phyloP scores from a whole-genome alignment of 106 monocot species.

The Platanthera zijinensis region DNA sequence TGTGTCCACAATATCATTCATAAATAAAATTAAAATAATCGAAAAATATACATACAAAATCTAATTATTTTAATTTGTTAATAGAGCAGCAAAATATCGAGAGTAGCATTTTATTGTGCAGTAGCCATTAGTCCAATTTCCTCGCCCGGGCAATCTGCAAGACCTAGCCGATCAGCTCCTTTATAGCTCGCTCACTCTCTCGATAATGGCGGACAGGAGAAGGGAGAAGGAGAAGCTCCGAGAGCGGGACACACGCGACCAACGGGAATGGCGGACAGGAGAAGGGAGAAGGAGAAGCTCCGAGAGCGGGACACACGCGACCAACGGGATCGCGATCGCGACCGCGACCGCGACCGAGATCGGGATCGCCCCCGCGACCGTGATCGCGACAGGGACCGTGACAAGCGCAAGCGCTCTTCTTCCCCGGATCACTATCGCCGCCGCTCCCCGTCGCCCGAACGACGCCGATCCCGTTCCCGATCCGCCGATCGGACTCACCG shows the following conservation, averaged over 20 bases:
- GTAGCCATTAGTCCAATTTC: too few species aligned
- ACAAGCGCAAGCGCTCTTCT: slow-evolving; percentile 41
- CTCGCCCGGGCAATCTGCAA: too few species aligned
- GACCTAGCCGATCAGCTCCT: too few species aligned
- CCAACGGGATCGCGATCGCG: slow-evolving; percentile 39
- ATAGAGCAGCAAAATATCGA: too few species aligned
- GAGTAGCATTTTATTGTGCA: too few species aligned
- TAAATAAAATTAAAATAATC: too few species aligned
- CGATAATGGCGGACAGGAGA: slow-evolving; percentile 2
- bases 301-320: slow-evolving; percentile 18
- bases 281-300: slow-evolving; percentile 30
- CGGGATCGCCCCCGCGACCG: slow-evolving; percentile 38
- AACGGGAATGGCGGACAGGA: slow-evolving; percentile 21
- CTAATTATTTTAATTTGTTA: too few species aligned
- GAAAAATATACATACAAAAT: too few species aligned
- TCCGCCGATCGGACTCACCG: slow-evolving; percentile 28
- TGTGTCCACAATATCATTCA: too few species aligned
- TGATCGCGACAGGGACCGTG: slow-evolving; percentile 20
- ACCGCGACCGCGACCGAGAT: slow-evolving; percentile 29
- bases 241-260: slow-evolving; percentile 16
- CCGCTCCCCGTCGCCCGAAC: slow-evolving; percentile 7
- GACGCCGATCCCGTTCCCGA: slow-evolving; percentile 26
- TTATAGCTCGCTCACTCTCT: too few species aligned
- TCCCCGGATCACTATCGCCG: slow-evolving; percentile 22
- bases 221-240: slow-evolving; percentile 30